phyloP scores from a whole-genome alignment of 768 basidiomycete genomes.

The Kwoniella dendrophila region DNA sequence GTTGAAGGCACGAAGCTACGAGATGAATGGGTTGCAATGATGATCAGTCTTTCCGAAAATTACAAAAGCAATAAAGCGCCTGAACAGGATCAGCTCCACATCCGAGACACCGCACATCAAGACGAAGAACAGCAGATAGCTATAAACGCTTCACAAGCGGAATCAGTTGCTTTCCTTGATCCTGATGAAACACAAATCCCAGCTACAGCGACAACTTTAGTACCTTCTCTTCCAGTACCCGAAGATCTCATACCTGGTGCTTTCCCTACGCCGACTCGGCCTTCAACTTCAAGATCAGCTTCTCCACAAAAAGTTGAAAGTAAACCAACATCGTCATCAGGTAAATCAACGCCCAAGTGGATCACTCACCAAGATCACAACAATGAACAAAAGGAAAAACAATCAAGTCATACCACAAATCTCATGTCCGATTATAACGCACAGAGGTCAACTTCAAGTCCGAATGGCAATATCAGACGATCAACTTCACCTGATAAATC shows the following conservation, averaged over 20 bases:
- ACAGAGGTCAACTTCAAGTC: too few relatives aligned
- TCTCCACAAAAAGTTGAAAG: background rate
- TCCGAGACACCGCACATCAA: background rate
- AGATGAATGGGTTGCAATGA: conserved; percentile 13
- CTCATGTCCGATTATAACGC: too few relatives aligned
- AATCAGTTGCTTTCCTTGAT: conserved; percentile 5
- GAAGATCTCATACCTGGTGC: conserved; percentile 15
- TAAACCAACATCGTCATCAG: too few relatives aligned
- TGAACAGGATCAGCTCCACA: background rate
- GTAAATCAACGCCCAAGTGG: too few relatives aligned
- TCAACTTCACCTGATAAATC: too few relatives aligned
- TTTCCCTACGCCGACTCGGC: background rate
- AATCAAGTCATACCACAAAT: too few relatives aligned
- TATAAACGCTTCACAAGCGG: conserved; percentile 8
- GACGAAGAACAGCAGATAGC: background rate
- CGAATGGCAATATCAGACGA: too few relatives aligned
- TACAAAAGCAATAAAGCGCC: background rate
- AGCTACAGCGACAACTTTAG: background rate
- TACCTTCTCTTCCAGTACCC: too few relatives aligned
- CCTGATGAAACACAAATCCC: conserved; percentile 7
- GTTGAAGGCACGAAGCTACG: conserved; percentile 16
- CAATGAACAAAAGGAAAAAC: too few relatives aligned
- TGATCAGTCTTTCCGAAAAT: conserved; percentile 3
- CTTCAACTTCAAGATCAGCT: too few relatives aligned
- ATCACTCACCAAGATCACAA: too few relatives aligned